Evolutionary conservation across 2,329 filamentous ascomycete species (phyloP).

Genomic region (Fusarium anguioides): DNA sequence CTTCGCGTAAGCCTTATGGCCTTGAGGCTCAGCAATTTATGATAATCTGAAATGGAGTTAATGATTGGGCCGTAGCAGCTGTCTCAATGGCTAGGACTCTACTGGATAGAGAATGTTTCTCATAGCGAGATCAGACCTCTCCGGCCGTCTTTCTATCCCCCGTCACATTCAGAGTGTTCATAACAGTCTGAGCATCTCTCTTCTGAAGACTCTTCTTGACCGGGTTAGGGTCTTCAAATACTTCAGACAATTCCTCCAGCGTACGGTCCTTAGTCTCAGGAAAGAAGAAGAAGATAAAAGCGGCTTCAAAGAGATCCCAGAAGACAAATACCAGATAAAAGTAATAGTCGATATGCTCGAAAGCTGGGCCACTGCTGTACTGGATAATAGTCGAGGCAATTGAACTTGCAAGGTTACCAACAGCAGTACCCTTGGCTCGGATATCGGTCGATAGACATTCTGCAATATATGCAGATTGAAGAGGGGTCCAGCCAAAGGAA

Average conservation of each 20-base stretch:
- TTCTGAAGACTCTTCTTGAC: slow-evolving; percentile 58
- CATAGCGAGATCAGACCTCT: neutral
- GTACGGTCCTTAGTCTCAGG: slow-evolving; percentile 60
- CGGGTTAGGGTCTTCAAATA: slow-evolving; percentile 59
- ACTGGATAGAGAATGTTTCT: neutral
- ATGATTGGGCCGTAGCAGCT: too few species aligned
- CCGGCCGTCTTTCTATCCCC: slow-evolving; percentile 44
- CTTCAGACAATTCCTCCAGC: slow-evolving; percentile 65
- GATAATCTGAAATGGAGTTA: too few species aligned
- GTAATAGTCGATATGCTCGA: slow-evolving; percentile 56
- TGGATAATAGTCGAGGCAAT: slow-evolving; percentile 55
- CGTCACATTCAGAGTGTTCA: slow-evolving; percentile 53
- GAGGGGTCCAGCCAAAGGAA: slow-evolving; percentile 61
- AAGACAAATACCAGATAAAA: slow-evolving; percentile 60
- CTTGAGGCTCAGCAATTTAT: too few species aligned
- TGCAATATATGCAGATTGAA: slow-evolving; percentile 62
- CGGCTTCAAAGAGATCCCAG: slow-evolving; percentile 57
- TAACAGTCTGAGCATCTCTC: slow-evolving; percentile 56
- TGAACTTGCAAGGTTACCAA: slow-evolving; percentile 56
- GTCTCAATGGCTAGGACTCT: too few species aligned
- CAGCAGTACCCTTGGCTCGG: slow-evolving; percentile 57
- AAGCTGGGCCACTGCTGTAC: slow-evolving; percentile 57
- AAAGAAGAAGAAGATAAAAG: slow-evolving; percentile 62
- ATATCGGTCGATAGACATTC: slow-evolving; percentile 59
- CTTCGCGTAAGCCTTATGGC: too few species aligned